Base-by-base conservation (phyloP, 768 basidiomycete species). In the Russula griseocarnosa region DNA sequence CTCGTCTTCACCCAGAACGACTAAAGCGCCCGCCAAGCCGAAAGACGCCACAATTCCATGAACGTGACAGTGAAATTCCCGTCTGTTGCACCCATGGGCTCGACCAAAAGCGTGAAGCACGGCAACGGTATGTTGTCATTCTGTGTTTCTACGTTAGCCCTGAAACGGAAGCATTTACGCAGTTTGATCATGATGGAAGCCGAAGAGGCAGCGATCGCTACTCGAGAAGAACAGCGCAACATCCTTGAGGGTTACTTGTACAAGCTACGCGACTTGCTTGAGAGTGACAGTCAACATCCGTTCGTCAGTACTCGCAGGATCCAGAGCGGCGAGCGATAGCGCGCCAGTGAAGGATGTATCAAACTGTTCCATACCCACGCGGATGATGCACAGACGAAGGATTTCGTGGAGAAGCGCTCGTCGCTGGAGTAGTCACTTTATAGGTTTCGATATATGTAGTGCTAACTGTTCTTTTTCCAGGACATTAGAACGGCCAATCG, bases 171-270 rank as follows among this genome's bases (percentile, higher is more conserved):
- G 46, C 32, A 67, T 30, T 46, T 20, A 28, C 13, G 10, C 66
- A 97, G 95, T 72, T 79, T 99, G 13, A 83, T 87, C 14, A 84
- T 86, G 11, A 79, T 96, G 63, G 91, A 96, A 68, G 73, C 78
- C 8, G 86, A 88, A 60, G 95, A 98, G 76, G 77, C 80, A 2
- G 82, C 86, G 20, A 93, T 92, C 73, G 80, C 79, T 36, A 84
- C 85, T 58, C 86, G 86, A 36, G 95, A 95, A 70, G 97, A 98
- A 73, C 92, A 93, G 3, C 82, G 88, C 34, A 99, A 99, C 75
- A 80, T 83, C 28, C 84, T 99, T 57, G 97, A 99, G 74, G 85
- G 88, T 36, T 97, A 97, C 72, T 75, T 98, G n/a, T 99, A 99
- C 77, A 83, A 87, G 64, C 76, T 97, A 38, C 86, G 92, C 24